These are phyloP conservation scores for Trypanosoma brucei DNA, from an alignment of 208 protist species.

Conservation along the genomic window DNA sequence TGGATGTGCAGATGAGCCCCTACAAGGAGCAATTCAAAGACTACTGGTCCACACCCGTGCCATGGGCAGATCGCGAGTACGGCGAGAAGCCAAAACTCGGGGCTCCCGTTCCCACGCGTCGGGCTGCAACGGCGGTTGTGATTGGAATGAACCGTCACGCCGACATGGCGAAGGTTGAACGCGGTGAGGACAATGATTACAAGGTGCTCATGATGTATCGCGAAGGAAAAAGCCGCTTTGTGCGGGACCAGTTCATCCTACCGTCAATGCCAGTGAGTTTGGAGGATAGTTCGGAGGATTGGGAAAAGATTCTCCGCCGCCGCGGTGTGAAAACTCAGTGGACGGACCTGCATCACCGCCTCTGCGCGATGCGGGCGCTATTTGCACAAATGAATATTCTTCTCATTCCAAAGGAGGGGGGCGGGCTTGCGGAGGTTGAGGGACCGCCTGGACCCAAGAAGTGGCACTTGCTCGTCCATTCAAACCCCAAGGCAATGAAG, in stretches of 20 bases:
- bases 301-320: slow-evolving; percentile 61
- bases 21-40: slow-evolving; percentile 92
- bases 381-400: slow-evolving; percentile 71
- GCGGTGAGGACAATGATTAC: slow-evolving; percentile 85
- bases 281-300: slow-evolving; percentile 73
- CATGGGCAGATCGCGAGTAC: slow-evolving; percentile 80
- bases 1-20: slow-evolving; percentile 75
- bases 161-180: slow-evolving; percentile 41
- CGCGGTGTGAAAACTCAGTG: slow-evolving; percentile 69
- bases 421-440: slow-evolving; percentile 79
- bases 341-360: slow-evolving; percentile 59
- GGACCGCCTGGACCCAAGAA: slow-evolving; percentile 73
- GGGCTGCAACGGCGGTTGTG: slow-evolving; percentile 68
- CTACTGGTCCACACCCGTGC: slow-evolving; percentile 82
- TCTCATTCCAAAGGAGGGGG: slow-evolving; percentile 78
- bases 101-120: slow-evolving; percentile 69
- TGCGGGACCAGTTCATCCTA: slow-evolving; percentile 83
- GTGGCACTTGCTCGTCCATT: slow-evolving; percentile 73
- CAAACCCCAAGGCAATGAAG: slow-evolving; percentile 57
- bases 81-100: slow-evolving; percentile 79
- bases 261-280: slow-evolving; percentile 57
- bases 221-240: slow-evolving; percentile 58
- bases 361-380: slow-evolving; percentile 74
- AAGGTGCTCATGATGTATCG: slow-evolving; percentile 88
- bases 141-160: slow-evolving; percentile 67